phyloP scores from a whole-genome alignment of 176 grass and related monocot species.

The Otatea glauca region DNA sequence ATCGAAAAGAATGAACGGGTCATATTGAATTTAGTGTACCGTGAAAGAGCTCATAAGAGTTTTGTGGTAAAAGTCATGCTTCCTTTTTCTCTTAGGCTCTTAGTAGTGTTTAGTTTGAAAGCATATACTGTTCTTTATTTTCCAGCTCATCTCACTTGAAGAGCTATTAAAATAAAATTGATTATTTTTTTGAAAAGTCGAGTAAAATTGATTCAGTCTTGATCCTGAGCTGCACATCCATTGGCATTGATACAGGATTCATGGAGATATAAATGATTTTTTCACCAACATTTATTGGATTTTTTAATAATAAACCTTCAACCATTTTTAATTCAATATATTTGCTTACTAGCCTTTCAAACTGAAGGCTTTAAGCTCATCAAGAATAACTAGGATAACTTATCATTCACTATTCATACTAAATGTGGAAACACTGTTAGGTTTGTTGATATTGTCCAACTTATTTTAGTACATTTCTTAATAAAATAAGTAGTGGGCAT shows the following conservation, averaged over 20 bases:
- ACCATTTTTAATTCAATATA: not conserved
- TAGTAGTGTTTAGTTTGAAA: not conserved
- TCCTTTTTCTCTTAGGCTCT: not conserved
- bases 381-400: not conserved
- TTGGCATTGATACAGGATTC: constrained; percentile 1
- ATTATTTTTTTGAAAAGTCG: constrained; percentile 4
- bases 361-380: not conserved
- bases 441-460: not conserved
- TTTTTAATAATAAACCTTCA: not conserved
- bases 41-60: not conserved
- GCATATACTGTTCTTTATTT: not conserved
- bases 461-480: not conserved
- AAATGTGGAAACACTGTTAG: not conserved
- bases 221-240: not conserved
- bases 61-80: not conserved
- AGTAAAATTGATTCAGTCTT: not conserved
- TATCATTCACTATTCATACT: not conserved
- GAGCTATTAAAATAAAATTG: not conserved
- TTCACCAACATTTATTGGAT: not conserved
- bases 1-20: too few species aligned
- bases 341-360: not conserved
- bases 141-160: not conserved
- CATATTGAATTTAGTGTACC: too few species aligned
- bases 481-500: not conserved
- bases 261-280: not conserved